Evolutionary conservation across 2,329 filamentous ascomycete species (phyloP), one percentile per base, ranked within the genome.

Genomic region (Tetracladium maxilliforme): DNA sequence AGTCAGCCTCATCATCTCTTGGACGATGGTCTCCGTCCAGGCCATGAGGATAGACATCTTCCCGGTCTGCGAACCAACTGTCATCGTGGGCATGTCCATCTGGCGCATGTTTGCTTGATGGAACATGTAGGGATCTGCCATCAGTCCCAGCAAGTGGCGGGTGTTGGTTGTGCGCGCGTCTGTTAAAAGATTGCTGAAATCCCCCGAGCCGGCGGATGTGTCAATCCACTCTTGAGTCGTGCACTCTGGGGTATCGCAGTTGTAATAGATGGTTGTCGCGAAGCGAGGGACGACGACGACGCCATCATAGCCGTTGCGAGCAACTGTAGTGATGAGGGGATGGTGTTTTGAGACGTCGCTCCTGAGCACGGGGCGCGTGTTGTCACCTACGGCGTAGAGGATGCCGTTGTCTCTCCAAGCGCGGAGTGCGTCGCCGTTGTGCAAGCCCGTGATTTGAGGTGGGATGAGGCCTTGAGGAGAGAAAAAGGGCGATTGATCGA

Each of bases 181-280:
- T 4, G 45, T 43, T 6, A 74, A 47, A 5, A 74, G 52, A 34
- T 59, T 48, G 4, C 50, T 44, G 34, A 70, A 71, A 21, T 47
- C 51, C 5, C 68, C 67, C n/a, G 44, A 49, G 21, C 64, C 65
- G 14, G 42, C 56, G 4, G 65, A 67, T 3, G 67, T 73, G 27
- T 63, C 52, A 24, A 66, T 67, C 69, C 69, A 74, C 41, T 74
- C 68, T 24, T 58, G 46, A 11, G 61, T 40, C 0, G 67, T 72
- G 40, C 69, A 74, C 13, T 45, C 51, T 3, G 64, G 52, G 10
- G 56, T 56, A 38, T 70, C 60, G 42, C 69, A 73, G 47, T 74
- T 71, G 53, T 68, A 74, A 49, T 72, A 74, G 31, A 74, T 72
- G 21, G 63, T 59, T 4, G 64, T 67, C 2, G 68, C 62, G 60